Base-by-base conservation (phyloP, 768 basidiomycete genomes). In the Psilocybe sp. region DNA sequence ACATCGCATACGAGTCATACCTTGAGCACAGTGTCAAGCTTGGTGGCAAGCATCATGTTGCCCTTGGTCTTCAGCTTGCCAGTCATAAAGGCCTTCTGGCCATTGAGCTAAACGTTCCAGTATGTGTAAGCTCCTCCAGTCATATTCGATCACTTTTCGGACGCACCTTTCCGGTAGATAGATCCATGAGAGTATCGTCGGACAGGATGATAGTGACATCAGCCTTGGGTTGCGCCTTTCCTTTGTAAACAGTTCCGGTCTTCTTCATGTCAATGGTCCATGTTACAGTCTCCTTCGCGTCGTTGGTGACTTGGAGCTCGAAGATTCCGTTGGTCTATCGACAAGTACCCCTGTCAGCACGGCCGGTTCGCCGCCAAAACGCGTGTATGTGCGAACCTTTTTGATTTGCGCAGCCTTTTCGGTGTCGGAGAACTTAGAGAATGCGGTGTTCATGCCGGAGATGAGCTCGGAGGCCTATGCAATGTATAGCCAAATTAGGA, bases 231-330 rank as follows among this genome's bases (percentile, higher is more conserved):
- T 82, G 77, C 9, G 82, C 79, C 33, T 71, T 68, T 36, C 92
- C 92, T 68, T 87, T 85, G 77, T 82, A 85, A 20, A 94, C 79
- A 16, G 76, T 70, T 10, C 89, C 91, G 12, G 79, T 76, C 71
- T 87, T 87, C 80, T 98, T 97, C 63, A 96, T 62, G 75, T 98
- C 95, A 59, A 98, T 91, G 6, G 92, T 94, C 92, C 92, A 97
- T 40, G 77, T 77, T 15, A 73, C 87, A 53, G 82, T 82, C 67
- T 88, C 75, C 51, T 86, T 87, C 13, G 78, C 73, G 23, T 68
- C 76, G 62, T 93, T 92, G 65, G 84, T 81, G 57, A 96, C 79
- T 46, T 82, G 80, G 37, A 97, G 73, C 67, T 93, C 87, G 65
- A 97, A 94, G 62, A 95, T 81, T 53, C 89, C 92, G 59, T 89